A percentile compares a stretch with the other conserved stretches of the same genome.
Evolutionary conservation across 495 filamentous ascomycete species (phyloP).

Genomic region (Echria macrotheca): DNA sequence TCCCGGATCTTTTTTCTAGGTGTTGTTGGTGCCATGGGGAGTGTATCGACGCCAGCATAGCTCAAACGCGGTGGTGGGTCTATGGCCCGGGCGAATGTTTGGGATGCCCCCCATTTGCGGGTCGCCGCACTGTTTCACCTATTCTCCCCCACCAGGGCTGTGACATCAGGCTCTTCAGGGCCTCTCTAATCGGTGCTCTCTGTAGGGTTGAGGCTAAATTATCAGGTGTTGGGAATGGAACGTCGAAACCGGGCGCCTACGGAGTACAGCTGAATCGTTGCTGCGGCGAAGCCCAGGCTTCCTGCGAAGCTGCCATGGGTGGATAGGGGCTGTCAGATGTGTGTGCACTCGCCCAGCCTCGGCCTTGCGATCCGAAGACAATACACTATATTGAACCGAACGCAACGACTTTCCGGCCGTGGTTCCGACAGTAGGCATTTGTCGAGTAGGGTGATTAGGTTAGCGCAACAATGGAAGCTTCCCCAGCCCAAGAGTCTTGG

Average conservation of each 20-base stretch:
- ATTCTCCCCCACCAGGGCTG: conserved; percentile 19
- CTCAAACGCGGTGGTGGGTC: conserved; percentile 33
- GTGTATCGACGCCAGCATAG: conserved; percentile 3
- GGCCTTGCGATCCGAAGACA: too few species aligned
- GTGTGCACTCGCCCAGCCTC: too few species aligned
- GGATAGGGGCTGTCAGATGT: too few species aligned
- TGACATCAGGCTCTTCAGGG: conserved; percentile 14
- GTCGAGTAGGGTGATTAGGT: too few species aligned
- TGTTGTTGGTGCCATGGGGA: not conserved
- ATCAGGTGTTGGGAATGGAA: conserved; percentile 15
- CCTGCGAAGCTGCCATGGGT: not conserved
- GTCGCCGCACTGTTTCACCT: conserved; percentile 36
- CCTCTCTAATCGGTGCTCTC: conserved; percentile 6
- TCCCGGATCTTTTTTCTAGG: conserved; percentile 5
- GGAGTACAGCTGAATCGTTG: not conserved
- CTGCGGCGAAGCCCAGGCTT: conserved; percentile 1
- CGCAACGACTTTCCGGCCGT: too few species aligned
- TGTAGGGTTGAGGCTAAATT: conserved; percentile 16
- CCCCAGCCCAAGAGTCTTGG: not conserved
- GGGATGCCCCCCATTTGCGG: conserved; percentile 25
- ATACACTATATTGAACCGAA: too few species aligned
- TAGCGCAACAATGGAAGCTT: conserved; percentile 4
- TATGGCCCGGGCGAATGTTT: conserved; percentile 28
- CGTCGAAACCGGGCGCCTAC: conserved; percentile 23
- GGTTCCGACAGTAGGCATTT: too few species aligned